phyloP scores from a whole-genome alignment of 768 basidiomycete genomes.

The Amanita fuliginea region DNA sequence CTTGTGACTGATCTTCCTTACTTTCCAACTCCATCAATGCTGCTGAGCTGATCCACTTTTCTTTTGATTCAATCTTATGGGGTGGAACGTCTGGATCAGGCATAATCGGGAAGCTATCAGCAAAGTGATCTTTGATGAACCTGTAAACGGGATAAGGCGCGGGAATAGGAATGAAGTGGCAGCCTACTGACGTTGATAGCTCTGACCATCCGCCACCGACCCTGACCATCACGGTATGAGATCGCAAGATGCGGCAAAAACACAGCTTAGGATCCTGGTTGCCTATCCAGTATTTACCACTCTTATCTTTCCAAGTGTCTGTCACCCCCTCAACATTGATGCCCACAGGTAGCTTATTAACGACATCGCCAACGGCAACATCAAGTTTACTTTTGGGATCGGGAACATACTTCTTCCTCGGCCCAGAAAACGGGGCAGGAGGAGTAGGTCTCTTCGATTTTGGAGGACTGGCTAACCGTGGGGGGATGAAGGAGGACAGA shows the following conservation, averaged over 20 bases:
- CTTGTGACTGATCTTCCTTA: constrained; percentile 12
- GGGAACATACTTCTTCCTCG: constrained; percentile 67
- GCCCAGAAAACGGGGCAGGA: constrained; percentile 9
- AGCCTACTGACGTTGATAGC: constrained; percentile 62
- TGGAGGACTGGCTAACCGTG: constrained; percentile 33
- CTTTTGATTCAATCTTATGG: constrained; percentile 31
- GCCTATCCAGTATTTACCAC: constrained; percentile 95
- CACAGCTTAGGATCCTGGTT: constrained; percentile 83
- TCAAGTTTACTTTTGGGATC: constrained; percentile 90
- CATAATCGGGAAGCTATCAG: constrained; percentile 68
- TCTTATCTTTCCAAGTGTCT: constrained; percentile 85
- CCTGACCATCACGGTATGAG: constrained; percentile 92
- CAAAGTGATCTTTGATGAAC: constrained; percentile 81
- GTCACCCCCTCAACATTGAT: constrained; percentile 75
- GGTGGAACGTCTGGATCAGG: constrained; percentile 46
- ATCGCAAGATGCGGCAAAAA: constrained; percentile 85
- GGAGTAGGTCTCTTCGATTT: constrained; percentile 20
- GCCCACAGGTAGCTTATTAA: constrained; percentile 79
- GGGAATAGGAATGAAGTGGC: not conserved
- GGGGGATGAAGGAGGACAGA: constrained; percentile 29
- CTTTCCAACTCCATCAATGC: constrained; percentile 51
- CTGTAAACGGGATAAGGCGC: constrained; percentile 23
- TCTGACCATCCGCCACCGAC: constrained; percentile 95
- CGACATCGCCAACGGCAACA: constrained; percentile 84
- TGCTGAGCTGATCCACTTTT: constrained; percentile 78